Evolutionary conservation across 169 alveolate genomes (phyloP), one percentile per base, ranked within the genome.

Genomic region (Eimeria tenella): DNA sequence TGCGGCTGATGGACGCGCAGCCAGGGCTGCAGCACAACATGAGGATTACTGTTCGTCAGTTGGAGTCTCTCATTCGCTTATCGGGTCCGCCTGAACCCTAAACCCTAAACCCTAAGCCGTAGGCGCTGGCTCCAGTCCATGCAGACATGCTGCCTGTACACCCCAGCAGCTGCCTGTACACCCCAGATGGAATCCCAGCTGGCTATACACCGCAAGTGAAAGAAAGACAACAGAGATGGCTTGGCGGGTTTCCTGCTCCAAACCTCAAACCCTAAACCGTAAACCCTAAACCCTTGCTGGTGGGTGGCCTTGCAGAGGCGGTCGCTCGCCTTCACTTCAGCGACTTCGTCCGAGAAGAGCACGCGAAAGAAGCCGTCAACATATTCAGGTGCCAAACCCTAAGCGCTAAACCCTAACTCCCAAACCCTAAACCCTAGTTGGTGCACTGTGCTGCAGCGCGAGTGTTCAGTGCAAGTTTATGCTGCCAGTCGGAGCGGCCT

Each of bases 41-140:
- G 94, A n/a, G 94, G 8, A 88, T 99, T 63, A 99, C 99, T 15
- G 99, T 99, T 21, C 97, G 99, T 60, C 99, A 99, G 97, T 96
- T 99, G 49, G 99, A 99, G 95, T 99, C 99, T 31, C 97, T 99
- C 74, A 98, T 99, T 31, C 98, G 99, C 19, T 71, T 82, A 9
- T 93, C 95, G 13, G 95, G 94, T 90, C 23, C 13, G 82, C n/a
- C 42, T 31, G 2, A 31, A 31, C 42, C 42, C 42, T 31, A 31
- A 17, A 60, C 42, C 42, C 42, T 31, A 31, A 31, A 31, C 42
- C 42, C 42, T 31, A 31, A 31, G 42, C 42, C 42, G 42, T 31
- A 31, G 42, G 42, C 42, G 42, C 42, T 31, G 42, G 42, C 42
- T 31, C 42, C 2, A 58, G 68, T 17, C 11, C 68, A 10, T 58